phyloP scores from a whole-genome alignment of 768 basidiomycete species.

The Naematelia encephala region DNA sequence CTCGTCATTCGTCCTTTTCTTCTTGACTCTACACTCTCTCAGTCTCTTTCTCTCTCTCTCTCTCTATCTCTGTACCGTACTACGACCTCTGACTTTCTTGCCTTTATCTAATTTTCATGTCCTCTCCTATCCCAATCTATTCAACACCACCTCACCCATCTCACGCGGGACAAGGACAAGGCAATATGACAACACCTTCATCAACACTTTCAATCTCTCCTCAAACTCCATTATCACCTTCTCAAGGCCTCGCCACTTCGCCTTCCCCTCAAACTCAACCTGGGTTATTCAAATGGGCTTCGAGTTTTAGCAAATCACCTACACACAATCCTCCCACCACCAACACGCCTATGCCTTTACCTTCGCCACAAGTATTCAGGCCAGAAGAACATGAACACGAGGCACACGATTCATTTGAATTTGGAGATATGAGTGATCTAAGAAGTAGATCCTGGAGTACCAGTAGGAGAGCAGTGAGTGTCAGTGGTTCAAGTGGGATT shows the following conservation, averaged over 20 bases:
- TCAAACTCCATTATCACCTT: constrained; percentile 31
- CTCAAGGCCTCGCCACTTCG: constrained; percentile 16
- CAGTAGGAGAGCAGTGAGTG: constrained; percentile 25
- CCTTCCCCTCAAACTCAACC: constrained; percentile 8
- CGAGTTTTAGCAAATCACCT: constrained; percentile 1
- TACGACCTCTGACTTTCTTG: background rate
- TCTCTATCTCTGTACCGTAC: background rate
- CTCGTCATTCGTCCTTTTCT: background rate
- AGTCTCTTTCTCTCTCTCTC: background rate
- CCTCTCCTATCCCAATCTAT: constrained; percentile 3
- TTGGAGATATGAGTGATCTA: constrained; percentile 38
- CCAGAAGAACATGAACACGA: constrained; percentile 32
- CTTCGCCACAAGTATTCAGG: background rate
- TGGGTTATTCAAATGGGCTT: constrained; percentile 34
- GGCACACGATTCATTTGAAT: constrained; percentile 41
- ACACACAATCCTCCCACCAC: background rate
- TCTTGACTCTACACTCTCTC: background rate
- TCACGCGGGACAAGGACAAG: background rate
- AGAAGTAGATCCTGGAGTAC: constrained; percentile 24
- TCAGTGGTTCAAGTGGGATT: constrained; percentile 11
- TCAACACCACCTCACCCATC: background rate
- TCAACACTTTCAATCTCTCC: constrained; percentile 32
- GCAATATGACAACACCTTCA: constrained; percentile 1
- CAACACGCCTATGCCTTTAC: background rate
- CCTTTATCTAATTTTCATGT: background rate